phyloP scores from a whole-genome alignment of 768 basidiomycete species.

The Suillus ampliporus region DNA sequence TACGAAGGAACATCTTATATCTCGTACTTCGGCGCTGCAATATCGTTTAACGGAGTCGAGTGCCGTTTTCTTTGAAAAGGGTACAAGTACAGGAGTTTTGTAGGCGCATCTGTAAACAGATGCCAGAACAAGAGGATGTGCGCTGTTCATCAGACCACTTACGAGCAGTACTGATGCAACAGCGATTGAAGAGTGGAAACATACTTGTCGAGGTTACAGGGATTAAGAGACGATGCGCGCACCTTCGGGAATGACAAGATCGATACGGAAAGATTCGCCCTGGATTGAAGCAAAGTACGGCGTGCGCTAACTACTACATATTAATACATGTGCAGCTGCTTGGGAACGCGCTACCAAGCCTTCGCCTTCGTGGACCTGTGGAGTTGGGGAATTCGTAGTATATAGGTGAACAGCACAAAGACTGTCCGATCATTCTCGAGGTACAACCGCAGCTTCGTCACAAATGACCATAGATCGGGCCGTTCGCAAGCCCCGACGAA shows the following conservation, averaged over 20 bases:
- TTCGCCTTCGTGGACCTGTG: too few species aligned
- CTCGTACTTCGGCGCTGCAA: slow-evolving; percentile 64
- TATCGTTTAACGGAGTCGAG: slow-evolving; percentile 73
- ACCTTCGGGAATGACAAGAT: neutral
- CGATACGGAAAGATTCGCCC: neutral
- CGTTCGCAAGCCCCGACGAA: too few species aligned
- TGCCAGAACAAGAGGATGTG: neutral
- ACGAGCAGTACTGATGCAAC: neutral
- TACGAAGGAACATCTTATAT: slow-evolving; percentile 44
- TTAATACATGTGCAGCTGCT: too few species aligned
- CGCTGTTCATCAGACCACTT: neutral
- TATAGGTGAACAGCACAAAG: too few species aligned
- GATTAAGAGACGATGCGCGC: neutral
- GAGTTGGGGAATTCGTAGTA: too few species aligned
- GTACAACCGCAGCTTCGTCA: too few species aligned
- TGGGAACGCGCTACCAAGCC: too few species aligned
- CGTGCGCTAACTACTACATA: too few species aligned
- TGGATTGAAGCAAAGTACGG: neutral
- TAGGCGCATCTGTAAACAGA: slow-evolving; percentile 31
- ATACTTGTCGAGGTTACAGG: neutral
- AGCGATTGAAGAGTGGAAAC: neutral
- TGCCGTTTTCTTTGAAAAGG: slow-evolving; percentile 73
- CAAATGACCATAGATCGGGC: too few species aligned
- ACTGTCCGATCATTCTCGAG: too few species aligned
- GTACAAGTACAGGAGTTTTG: slow-evolving; percentile 69